Evolutionary conservation across 2,329 filamentous ascomycete genomes (phyloP).

Genomic region (Aspergillus pseudonomiae): DNA sequence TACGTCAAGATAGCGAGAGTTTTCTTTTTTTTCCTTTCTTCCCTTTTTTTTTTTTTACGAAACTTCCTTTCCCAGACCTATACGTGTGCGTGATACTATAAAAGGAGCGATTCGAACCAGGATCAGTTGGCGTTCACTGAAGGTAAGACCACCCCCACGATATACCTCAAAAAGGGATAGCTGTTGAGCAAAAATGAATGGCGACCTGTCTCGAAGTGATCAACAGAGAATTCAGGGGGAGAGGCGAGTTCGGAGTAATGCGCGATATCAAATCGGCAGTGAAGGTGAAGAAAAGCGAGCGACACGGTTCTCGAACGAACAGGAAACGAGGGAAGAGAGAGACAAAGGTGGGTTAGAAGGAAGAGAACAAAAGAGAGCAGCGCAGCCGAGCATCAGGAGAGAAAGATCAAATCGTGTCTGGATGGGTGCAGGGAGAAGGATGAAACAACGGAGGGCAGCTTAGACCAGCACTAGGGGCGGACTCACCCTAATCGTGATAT

Average conservation of each 20-base stretch:
- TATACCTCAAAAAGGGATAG: slow-evolving; percentile 12
- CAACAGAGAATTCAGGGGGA: slow-evolving; percentile 19
- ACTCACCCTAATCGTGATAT: slow-evolving; percentile 8
- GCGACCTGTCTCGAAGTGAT: slow-evolving; percentile 19
- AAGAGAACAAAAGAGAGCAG: slow-evolving; percentile 8
- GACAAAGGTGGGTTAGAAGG: not conserved
- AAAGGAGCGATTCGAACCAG: slow-evolving; percentile 5
- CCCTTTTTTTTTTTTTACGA: not conserved
- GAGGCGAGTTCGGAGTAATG: slow-evolving; percentile 18
- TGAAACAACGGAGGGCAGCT: slow-evolving; percentile 24
- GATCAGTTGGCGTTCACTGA: not conserved
- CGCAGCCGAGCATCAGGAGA: slow-evolving; percentile 10
- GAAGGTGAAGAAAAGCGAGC: slow-evolving; percentile 11
- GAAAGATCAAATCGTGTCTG: not conserved
- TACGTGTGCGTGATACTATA: not conserved
- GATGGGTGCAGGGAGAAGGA: slow-evolving; percentile 16
- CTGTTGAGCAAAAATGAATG: slow-evolving; percentile 12
- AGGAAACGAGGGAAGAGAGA: slow-evolving; percentile 1
- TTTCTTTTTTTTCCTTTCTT: not conserved
- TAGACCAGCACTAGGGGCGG: slow-evolving; percentile 9
- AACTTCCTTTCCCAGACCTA: not conserved
- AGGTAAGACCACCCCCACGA: slow-evolving; percentile 9
- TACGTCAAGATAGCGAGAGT: not conserved
- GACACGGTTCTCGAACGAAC: slow-evolving; percentile 10
- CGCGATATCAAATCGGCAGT: slow-evolving; percentile 29